Base-by-base conservation (phyloP, 2,329 filamentous ascomycete genomes). In the Aspergillus melleus region DNA sequence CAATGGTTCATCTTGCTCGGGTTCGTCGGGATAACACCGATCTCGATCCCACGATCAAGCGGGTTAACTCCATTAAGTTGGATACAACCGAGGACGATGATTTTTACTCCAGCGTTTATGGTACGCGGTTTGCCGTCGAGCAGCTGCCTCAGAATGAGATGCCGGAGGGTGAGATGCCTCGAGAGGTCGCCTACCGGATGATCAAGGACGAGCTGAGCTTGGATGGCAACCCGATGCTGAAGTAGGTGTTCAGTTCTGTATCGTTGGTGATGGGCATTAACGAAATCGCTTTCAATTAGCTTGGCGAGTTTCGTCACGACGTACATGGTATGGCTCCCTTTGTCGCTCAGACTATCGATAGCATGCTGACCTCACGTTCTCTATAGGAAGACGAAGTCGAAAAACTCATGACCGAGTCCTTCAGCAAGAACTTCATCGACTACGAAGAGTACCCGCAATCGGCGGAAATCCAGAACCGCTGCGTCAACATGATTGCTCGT, bases 351-450 rank as follows among this genome's bases (percentile, higher is more conserved):
- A 42, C 16, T 5, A 3, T 2, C 36, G 16, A 42, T 8, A 8
- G 79, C 64, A 22, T 52, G 22, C 11, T 14, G 14, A 12, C 19
- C 49, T 49, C 6, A 19, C 24, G 6, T 29, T 26, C 11, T 36
- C 24, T 30, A 50, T 68, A 91, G 90, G 93, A 97, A 80, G 91
- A 96, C 50, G 94, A 97, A 77, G 93, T 90, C 20, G 93, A 97
- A 80, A 92, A 96, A 78, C 90, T 97, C 77, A 98, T 98, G 94
- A 81, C 88, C 65, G 92, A 97, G 65, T 87, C 90, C 55, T 92
- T 97, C 75, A 87, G 90, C 75, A 97, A 96, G 79, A 98, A 98
- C 83, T 97, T 97, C 76, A 93, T 93, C 77, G 90, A 93, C 74
- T 93, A 92, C 74, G 90, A 93, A 73, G 90, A 92, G 75, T 93